Evolutionary conservation across 2,329 filamentous ascomycete species (phyloP).

Genomic region (Verticillium longisporum): DNA sequence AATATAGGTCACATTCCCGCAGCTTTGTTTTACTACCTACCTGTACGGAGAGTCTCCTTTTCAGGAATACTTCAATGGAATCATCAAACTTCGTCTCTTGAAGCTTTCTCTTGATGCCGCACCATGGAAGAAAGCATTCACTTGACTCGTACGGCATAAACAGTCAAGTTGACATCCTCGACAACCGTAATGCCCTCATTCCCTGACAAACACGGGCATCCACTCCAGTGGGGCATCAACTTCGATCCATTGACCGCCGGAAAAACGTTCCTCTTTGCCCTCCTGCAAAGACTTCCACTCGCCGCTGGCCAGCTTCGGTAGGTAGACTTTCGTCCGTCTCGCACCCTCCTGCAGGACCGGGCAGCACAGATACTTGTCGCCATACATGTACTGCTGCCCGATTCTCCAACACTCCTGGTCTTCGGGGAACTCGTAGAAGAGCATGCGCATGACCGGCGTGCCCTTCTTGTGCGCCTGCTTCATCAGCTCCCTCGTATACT

Average conservation of each 20-base stretch:
- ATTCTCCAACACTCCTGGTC: constrained; percentile 49
- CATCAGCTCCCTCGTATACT: constrained; percentile 54
- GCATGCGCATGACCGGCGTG: constrained; percentile 52
- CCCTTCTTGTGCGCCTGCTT: constrained; percentile 51
- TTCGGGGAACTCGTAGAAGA: constrained; percentile 57
- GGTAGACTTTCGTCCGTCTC: constrained; percentile 38
- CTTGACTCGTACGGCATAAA: too few relatives aligned
- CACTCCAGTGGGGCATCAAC: constrained; percentile 10
- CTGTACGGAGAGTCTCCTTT: too few relatives aligned
- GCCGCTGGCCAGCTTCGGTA: constrained; percentile 28
- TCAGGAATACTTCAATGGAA: too few relatives aligned
- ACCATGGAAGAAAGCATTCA: too few relatives aligned
- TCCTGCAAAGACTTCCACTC: constrained; percentile 8
- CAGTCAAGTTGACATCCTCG: not conserved
- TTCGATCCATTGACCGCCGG: constrained; percentile 8
- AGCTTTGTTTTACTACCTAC: too few relatives aligned
- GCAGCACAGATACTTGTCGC: constrained; percentile 48
- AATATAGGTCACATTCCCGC: too few relatives aligned
- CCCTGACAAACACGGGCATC: constrained; percentile 11
- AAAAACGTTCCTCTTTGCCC: constrained; percentile 1
- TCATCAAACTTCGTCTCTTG: too few relatives aligned
- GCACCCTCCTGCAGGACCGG: constrained; percentile 47
- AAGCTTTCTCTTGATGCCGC: too few relatives aligned
- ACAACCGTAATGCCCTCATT: not conserved
- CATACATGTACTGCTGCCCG: constrained; percentile 59